Evolutionary conservation across 1,139 yeast genomes (phyloP).

Genomic region (Taphrina pruni): DNA sequence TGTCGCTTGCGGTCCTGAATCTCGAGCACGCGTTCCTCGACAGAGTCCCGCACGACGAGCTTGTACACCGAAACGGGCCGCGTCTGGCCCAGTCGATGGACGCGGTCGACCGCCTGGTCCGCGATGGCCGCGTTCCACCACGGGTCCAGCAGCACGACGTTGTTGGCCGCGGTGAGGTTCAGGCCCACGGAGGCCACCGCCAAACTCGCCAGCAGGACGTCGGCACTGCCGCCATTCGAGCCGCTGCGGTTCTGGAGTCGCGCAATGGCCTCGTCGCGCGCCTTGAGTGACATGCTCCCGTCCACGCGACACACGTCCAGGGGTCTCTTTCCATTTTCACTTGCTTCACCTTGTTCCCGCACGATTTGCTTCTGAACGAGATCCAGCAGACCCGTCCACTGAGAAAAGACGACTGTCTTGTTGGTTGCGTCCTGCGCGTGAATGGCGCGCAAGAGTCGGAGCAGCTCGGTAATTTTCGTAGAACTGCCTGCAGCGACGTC

Average conservation of each 20-base stretch:
- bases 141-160: slow-evolving; percentile 63
- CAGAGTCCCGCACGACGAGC: slow-evolving; percentile 56
- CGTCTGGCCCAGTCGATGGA: slow-evolving; percentile 65
- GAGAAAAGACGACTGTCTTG: slow-evolving; percentile 79
- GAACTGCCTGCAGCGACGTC: neutral
- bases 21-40: slow-evolving; percentile 58
- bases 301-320: slow-evolving; percentile 59
- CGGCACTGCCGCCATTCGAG: neutral
- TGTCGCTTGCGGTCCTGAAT: slow-evolving; percentile 36
- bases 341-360: slow-evolving; percentile 50
- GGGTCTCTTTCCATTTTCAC: too few species aligned
- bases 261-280: slow-evolving; percentile 40
- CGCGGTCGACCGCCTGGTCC: slow-evolving; percentile 68
- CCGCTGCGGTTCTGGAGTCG: slow-evolving; percentile 17
- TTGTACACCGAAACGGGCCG: slow-evolving; percentile 63
- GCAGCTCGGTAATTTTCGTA: slow-evolving; percentile 24
- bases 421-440: slow-evolving; percentile 27
- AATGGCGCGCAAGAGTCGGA: slow-evolving; percentile 22
- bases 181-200: slow-evolving; percentile 66
- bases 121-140: slow-evolving; percentile 70
- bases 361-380: slow-evolving; percentile 65
- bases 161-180: slow-evolving; percentile 63
- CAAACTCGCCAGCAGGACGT: slow-evolving; percentile 62
- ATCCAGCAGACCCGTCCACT: slow-evolving; percentile 79
- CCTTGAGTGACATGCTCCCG: slow-evolving; percentile 42